Conservation (phyloP, 352 stramenopile genomes). For the Poterioochromonas sp. region DNA sequence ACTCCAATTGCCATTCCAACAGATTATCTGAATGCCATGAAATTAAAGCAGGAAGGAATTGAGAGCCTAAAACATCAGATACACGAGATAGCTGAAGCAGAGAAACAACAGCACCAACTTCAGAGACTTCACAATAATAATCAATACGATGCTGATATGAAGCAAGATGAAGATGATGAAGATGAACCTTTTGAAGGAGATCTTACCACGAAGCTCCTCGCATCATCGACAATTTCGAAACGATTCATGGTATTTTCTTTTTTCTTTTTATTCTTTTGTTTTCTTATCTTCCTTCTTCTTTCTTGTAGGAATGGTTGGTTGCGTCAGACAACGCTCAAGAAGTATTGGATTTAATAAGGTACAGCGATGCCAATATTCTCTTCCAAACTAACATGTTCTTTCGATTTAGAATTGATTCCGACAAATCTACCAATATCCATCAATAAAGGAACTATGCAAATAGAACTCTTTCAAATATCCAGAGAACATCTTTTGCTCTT, state of each 20-base stretch:
- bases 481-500: no score
- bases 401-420: no score
- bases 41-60: neutral
- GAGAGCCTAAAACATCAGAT: neutral
- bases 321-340: neutral
- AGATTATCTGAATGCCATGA: neutral
- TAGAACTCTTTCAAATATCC: no score
- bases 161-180: neutral
- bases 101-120: no score
- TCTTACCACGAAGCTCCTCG: neutral
- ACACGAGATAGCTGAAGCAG: neutral
- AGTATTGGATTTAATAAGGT: conserved; percentile 20
- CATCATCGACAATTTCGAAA: neutral
- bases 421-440: no score
- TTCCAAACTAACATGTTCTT: no score
- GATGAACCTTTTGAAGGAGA: neutral
- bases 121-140: neutral
- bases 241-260: conserved; percentile 2
- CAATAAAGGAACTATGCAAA: no score
- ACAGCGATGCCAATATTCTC: neutral
- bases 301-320: conserved; percentile 1
- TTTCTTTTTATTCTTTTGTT: neutral
- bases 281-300: neutral
- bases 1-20: neutral
- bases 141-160: neutral